Evolutionary conservation across 371 early-diverging fungal genomes (phyloP).

Genomic region (Syncephalis plumigaleata): DNA sequence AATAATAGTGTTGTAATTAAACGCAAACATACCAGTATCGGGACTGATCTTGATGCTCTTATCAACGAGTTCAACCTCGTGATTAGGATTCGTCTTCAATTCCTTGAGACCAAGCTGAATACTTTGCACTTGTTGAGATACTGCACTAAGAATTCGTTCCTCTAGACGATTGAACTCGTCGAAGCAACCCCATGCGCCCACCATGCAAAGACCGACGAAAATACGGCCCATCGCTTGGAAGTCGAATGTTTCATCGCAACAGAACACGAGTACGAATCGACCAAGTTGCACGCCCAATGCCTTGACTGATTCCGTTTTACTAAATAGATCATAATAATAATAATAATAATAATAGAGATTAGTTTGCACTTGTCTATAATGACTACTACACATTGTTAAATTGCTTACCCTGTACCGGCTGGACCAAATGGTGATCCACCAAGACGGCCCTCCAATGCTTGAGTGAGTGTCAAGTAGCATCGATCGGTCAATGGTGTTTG

Average conservation of each 20-base stretch:
- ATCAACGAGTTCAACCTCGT: constrained; percentile 85
- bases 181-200: constrained; percentile 98
- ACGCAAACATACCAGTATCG: constrained; percentile 39
- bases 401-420: constrained; percentile 58
- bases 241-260: constrained; percentile 98
- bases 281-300: constrained; percentile 92
- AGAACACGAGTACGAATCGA: constrained; percentile 94
- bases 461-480: constrained; percentile 93
- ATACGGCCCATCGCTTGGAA: constrained; percentile 99
- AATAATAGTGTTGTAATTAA: not conserved
- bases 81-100: constrained; percentile 30
- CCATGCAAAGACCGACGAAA: constrained; percentile 94
- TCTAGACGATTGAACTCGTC: constrained; percentile 99
- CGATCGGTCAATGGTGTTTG: constrained; percentile 97
- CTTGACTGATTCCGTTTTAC: constrained; percentile 97
- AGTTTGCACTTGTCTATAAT: not conserved
- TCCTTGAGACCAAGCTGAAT: constrained; percentile 89
- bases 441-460: constrained; percentile 80
- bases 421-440: constrained; percentile 97
- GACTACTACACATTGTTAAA: not conserved
- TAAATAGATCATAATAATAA: constrained; percentile 48
- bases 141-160: constrained; percentile 92
- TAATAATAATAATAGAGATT: constrained; percentile 5
- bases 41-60: constrained; percentile 69
- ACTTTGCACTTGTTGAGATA: constrained; percentile 96